Base-by-base conservation (phyloP, 1,139 yeast species). In the Lodderomyces oxycetoniae region DNA sequence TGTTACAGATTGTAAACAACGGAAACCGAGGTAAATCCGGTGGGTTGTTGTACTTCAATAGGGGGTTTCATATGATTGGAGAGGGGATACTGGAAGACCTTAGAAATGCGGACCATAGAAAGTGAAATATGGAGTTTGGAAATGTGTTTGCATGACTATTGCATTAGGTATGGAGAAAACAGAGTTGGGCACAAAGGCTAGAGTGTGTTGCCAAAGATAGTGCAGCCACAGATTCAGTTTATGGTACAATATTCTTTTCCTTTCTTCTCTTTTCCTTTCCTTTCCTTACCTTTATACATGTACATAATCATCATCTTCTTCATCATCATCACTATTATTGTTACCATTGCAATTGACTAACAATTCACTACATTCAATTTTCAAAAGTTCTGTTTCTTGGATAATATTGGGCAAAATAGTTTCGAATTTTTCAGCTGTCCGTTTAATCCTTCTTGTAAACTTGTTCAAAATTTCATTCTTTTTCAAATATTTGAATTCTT, bases 21-120 rank as follows among this genome's bases (percentile, higher is more conserved):
- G 12, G 20, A 11, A 46, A 49, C 35, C 27, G 32, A 2, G 38
- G 41, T 7, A 49, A 49, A 36, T 56, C 69, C 2, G 87, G 87
- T 3, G 87, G 87, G 0, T 52, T 83, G 30, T 49, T 82, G n/a
- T 82, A 80, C 47, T 80, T 71, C 52, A 69, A 80, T 46, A 63
- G 85, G 45, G 58, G 63, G 14, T 82, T 82, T 47, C 82, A 79
- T 52, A 53, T 50, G 30, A 58, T 80, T n/a, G 88, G 86, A 1
- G 42, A 49, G 7, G 52, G 59, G 35, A 55, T 69, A 19, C 28
- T 37, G 10, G 55, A 53, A 32, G 31, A 30, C n/a, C n/a, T n/a
- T 4, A 15, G 17, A 19, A 19, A 10, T 19, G 22, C 7, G 10
- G 10, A 19, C 7, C 22, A 19, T 19, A 19, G 22, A 19, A 19